Base-by-base conservation (phyloP, 176 grass and related monocot genomes). In the Aegilops longissima region DNA sequence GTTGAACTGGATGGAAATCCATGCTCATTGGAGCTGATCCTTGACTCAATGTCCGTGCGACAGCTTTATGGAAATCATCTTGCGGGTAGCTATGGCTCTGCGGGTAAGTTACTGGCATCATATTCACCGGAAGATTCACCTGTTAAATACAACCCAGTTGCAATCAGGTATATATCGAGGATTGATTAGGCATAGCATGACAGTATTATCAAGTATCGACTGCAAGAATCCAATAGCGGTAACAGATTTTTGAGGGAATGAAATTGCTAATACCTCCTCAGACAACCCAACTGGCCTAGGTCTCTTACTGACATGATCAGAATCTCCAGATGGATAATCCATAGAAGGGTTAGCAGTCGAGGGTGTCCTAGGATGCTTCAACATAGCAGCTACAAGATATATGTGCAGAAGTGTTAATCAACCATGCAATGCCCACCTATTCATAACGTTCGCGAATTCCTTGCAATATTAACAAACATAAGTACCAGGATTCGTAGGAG, bases 1-100 rank as follows among this genome's bases (percentile, higher is more conserved):
- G 97, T 47, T 99, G 94, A 59, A 83, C 61, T 70, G 97, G 97
- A 94, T 99, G 97, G 83, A 99, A 99, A 91, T 99, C 97, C 97
- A 99, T 93, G 94, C 97, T 99, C 97, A 99, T 99, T 8, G 90
- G 90, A 65, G 77, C 24, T 59, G 97, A 99, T 67, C 97, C 97
- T 83, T 99, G 97, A 38, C 62, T 93, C 61, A 99, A 77, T 45
- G 91, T 89, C 33, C 94, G 86, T 62, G 75, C 90, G 39, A 97
- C 97, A 61, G 72, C 85, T 94, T 96, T 99, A 84, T 95, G 97
- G 82, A 99, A 87, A 84, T 99, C 97, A 56, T 97, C 97, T 47
- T 89, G 94, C 21, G 80, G 86, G 66, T 94, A 92, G 77, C 86
- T 94, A 87, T 98, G 96, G 58, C 87, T 98, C 80, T 98, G 96